Evolutionary conservation across 1,139 yeast species (phyloP).

Genomic region (Geotrichum fermentans): DNA sequence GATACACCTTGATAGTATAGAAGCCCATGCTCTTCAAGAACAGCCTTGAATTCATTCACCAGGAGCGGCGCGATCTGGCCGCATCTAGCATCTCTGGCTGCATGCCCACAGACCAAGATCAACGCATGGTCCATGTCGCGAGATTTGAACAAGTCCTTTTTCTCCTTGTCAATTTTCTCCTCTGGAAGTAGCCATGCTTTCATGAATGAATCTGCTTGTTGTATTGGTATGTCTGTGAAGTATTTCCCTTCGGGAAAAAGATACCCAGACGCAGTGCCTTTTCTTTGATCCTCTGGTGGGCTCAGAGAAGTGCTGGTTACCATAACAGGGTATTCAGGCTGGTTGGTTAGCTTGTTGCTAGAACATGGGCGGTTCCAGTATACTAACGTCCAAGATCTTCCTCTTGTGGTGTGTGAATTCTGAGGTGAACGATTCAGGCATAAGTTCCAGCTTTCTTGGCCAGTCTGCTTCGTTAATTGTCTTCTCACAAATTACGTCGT

Average conservation of each 20-base stretch:
- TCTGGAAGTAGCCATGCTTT: conserved; percentile 36
- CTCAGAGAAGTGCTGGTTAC: conserved; percentile 44
- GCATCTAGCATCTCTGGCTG: conserved; percentile 59
- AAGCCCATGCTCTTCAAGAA: conserved; percentile 38
- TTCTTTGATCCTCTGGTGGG: conserved; percentile 13
- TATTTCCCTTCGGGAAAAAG: conserved; percentile 55
- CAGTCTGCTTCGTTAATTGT: too few relatives aligned
- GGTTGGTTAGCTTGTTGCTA: background rate
- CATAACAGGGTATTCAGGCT: conserved; percentile 49
- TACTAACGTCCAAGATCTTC: conserved; percentile 24
- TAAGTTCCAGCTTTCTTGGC: conserved; percentile 55
- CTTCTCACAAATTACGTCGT: too few relatives aligned
- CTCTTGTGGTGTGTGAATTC: conserved; percentile 35
- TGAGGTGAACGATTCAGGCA: conserved; percentile 43
- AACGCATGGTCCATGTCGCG: conserved; percentile 22
- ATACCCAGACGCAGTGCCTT: conserved; percentile 27
- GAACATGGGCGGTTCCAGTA: conserved; percentile 14
- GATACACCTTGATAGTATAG: conserved; percentile 26
- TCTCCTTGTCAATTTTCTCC: background rate
- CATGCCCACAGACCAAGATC: conserved; percentile 63
- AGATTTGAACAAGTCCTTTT: conserved; percentile 1
- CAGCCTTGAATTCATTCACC: conserved; percentile 46
- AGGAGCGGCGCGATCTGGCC: conserved; percentile 60
- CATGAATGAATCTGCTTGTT: conserved; percentile 42
- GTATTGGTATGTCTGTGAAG: conserved; percentile 37